These are phyloP conservation scores for Yarrowia osloensis DNA, from an alignment of 805 yeast genomes.

Conservation along the genomic window DNA sequence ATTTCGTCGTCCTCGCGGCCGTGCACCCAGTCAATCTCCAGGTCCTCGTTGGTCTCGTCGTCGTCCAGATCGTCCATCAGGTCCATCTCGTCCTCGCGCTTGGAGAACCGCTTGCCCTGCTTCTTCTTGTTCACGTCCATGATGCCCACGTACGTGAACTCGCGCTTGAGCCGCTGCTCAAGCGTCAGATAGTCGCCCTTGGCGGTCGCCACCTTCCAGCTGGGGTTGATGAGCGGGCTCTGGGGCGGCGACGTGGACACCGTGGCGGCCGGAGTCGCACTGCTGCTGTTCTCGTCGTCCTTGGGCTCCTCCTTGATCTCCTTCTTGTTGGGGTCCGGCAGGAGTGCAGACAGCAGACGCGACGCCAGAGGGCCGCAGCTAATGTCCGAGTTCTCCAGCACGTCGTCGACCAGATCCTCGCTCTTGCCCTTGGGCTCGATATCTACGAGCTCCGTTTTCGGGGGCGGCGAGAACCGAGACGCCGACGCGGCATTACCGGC, in stretches of 20 bases:
- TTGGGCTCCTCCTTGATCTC: constrained; percentile 20
- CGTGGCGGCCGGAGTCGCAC: not conserved
- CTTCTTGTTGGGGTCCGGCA: constrained; percentile 42
- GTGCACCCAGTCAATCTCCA: constrained; percentile 69
- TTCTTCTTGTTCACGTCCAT: constrained; percentile 47
- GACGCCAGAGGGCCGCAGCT: constrained; percentile 92
- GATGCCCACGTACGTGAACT: constrained; percentile 86
- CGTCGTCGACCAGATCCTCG: constrained; percentile 58
- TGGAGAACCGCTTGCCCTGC: constrained; percentile 34
- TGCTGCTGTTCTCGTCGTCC: not conserved
- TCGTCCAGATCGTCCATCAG: constrained; percentile 32
- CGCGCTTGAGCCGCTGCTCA: constrained; percentile 86
- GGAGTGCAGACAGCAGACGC: constrained; percentile 76
- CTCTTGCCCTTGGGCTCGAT: constrained; percentile 60
- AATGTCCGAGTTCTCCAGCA: constrained; percentile 68
- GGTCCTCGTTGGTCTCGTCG: constrained; percentile 39
- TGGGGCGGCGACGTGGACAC: not conserved
- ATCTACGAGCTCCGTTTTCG: constrained; percentile 23
- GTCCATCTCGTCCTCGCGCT: constrained; percentile 35
- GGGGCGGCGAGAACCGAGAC: constrained; percentile 45
- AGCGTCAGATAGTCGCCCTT: constrained; percentile 72
- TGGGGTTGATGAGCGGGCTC: constrained; percentile 34
- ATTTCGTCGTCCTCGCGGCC: constrained; percentile 93
- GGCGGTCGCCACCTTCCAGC: constrained; percentile 50
- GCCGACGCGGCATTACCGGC: constrained; percentile 22